These are phyloP conservation scores for Rhodotorula babjevae DNA, from an alignment of 768 basidiomycete species.

Conservation along the genomic window DNA sequence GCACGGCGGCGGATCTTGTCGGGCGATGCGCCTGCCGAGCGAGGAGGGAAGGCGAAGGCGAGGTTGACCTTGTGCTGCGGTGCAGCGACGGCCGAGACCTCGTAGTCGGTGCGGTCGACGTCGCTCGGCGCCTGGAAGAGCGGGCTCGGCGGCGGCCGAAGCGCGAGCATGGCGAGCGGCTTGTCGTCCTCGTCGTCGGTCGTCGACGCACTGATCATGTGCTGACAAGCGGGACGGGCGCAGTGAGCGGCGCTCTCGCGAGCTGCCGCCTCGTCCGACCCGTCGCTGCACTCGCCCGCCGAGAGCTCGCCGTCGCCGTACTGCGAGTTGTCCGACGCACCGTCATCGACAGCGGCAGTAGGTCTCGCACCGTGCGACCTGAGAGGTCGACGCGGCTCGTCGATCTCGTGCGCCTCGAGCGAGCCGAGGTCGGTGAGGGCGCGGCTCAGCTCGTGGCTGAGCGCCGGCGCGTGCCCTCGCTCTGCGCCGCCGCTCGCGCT, in stretches of 20 bases:
- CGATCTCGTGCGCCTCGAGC: not conserved
- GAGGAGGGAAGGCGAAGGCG: constrained; percentile 16
- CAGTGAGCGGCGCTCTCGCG: not conserved
- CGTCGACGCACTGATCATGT: no score
- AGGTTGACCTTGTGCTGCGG: not conserved
- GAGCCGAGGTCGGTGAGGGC: constrained; percentile 6
- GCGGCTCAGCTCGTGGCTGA: not conserved
- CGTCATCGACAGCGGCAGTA: not conserved
- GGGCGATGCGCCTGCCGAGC: not conserved
- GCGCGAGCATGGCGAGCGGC: not conserved
- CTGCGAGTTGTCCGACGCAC: not conserved
- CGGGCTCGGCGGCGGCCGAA: not conserved
- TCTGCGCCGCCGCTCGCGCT: not conserved
- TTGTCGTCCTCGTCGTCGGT: not conserved
- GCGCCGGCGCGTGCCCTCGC: not conserved
- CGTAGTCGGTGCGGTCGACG: not conserved
- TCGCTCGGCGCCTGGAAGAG: not conserved
- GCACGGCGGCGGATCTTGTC: not conserved
- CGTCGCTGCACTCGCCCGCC: constrained; percentile 12
- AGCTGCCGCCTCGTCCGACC: constrained; percentile 8
- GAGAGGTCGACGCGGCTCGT: no score
- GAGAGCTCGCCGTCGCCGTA: constrained; percentile 13
- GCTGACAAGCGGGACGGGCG: not conserved
- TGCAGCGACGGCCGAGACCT: not conserved
- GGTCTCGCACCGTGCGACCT: no score